These are phyloP conservation scores for Papiliotrema fonsecae DNA, from an alignment of 1,284 basidiomycete species.

Conservation along the genomic window DNA sequence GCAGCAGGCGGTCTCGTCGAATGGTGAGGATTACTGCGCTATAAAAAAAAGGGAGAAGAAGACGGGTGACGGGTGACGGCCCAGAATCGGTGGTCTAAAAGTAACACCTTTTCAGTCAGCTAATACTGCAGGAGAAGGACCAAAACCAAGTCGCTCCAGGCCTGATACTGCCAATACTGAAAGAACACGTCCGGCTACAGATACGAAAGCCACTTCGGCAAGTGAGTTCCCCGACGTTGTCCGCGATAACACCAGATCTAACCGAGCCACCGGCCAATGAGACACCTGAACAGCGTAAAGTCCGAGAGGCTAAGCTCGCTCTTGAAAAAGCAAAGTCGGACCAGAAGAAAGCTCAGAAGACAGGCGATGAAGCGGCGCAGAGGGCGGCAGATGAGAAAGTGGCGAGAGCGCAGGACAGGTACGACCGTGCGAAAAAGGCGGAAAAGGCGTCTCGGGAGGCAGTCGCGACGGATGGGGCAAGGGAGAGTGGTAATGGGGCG, in stretches of 20 bases:
- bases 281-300: neutral
- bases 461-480: neutral
- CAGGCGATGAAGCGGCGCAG: neutral
- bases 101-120: no score
- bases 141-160: no score
- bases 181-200: no score
- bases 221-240: neutral
- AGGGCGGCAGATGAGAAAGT: slow-evolving; percentile 2
- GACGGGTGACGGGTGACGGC: no score
- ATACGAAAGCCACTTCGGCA: neutral
- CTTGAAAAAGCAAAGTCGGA: slow-evolving; percentile 5
- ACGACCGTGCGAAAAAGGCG: neutral
- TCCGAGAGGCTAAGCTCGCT: neutral
- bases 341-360: neutral
- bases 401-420: slow-evolving; percentile 1
- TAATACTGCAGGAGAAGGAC: no score
- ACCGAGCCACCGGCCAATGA: neutral
- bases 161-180: no score
- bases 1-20: no score
- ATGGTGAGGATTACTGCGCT: no score
- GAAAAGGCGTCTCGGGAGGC: neutral
- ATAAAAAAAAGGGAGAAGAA: no score
- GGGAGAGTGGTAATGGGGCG: neutral
- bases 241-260: neutral
- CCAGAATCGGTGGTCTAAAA: no score